Base-by-base conservation (phyloP, 148 eudicot genomes). In the Vaccinium vitisidaea region DNA sequence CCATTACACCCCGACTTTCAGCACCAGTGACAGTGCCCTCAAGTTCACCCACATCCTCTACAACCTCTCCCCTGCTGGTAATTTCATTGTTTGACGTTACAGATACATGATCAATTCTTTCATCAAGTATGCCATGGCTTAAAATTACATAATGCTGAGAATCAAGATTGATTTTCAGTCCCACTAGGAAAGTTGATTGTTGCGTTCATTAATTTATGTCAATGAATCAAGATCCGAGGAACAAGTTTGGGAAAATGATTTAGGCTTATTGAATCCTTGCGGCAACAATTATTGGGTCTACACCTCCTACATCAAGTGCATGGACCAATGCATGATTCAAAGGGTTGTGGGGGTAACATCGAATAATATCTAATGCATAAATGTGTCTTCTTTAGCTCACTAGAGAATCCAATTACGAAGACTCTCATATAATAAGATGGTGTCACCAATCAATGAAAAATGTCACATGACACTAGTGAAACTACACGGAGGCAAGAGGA, bases 61-160 rank as follows among this genome's bases (percentile, higher is more conserved):
- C 92, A 96, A 96, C 82, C 98, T 95, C 83, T 93, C 99, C 23
- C 99, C 99, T 39, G 98, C 98, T 2, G 99, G 99, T 95, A 79
- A 63, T 67, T 18, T 53, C 14, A 3, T 56, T 55, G 46, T 32
- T 9, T 83, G 11, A 16, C 59, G 16, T 27, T 69, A 5, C 30
- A 69, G 74, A 12, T 69, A 27, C 39, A 30, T 69, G 43, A 13
- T 69, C 8, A 69, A 27, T 69, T 10, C 55, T 8, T 53, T 53
- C 14, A 11, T 13, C 55, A 53, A 9, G 11, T 53, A 53, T 13
- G 14, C 14, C 55, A 10, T 16, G n/a, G 70, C 32, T 2, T 21
- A 59, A 59, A 16, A 59, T 59, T 59, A 16, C 23, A 59, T 18
- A 59, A 27, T 7, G 32, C 25, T 69, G 23, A 53, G 55, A 13